Evolutionary conservation across 176 grass and related monocot species (phyloP).

Genomic region (Oryza brachyantha): DNA sequence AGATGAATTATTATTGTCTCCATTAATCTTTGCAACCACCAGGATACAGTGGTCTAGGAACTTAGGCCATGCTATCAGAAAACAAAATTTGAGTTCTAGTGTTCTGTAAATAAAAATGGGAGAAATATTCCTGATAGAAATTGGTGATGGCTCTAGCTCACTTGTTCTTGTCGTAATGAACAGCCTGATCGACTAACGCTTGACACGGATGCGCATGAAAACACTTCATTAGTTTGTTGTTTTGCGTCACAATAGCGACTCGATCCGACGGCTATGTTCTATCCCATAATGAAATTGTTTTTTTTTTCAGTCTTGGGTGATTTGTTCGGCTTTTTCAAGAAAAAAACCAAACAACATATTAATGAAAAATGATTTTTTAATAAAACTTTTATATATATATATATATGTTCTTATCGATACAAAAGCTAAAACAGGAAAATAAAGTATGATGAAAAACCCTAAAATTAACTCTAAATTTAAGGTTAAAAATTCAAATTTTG

Average conservation of each 20-base stretch:
- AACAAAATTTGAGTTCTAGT: background rate
- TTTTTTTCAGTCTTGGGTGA: no score
- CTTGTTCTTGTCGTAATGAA: conserved; percentile 4
- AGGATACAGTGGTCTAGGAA: background rate
- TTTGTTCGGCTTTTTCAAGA: no score
- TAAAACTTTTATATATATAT: background rate
- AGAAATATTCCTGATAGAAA: background rate
- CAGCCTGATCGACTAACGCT: background rate
- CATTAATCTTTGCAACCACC: conserved; percentile 21
- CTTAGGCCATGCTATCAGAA: background rate
- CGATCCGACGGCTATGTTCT: background rate
- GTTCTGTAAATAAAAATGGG: background rate
- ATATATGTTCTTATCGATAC: no score
- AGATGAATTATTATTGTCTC: conserved; percentile 8
- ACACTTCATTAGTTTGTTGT: background rate
- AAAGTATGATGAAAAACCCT: no score
- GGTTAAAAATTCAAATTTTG: no score
- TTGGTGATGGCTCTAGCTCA: background rate
- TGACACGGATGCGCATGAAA: background rate
- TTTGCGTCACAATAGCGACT: conserved; percentile 3
- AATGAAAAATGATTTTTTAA: no score
- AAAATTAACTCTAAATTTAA: no score
- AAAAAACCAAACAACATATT: no score
- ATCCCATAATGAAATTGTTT: background rate
- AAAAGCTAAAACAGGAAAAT: no score